Evolutionary conservation across 2,329 filamentous ascomycete species (phyloP).

Genomic region (Ophiosphaerella herpotricha): DNA sequence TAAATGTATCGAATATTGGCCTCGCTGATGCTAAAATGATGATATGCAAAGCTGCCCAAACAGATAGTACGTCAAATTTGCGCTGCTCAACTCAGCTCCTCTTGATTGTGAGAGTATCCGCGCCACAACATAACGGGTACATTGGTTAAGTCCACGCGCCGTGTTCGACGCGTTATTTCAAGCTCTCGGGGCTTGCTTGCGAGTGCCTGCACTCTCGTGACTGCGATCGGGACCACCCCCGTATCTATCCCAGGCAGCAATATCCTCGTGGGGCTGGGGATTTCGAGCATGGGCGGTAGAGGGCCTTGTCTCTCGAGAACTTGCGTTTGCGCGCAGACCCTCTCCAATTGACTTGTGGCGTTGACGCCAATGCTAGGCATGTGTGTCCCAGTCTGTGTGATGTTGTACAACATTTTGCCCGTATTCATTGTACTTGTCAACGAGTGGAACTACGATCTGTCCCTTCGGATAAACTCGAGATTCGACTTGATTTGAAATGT

Average conservation of each 20-base stretch:
- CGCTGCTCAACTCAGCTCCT: neutral
- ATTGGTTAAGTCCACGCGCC: conserved; percentile 40
- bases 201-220: conserved; percentile 46
- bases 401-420: conserved; percentile 10
- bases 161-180: conserved; percentile 33
- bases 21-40: neutral
- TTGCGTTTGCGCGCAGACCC: conserved; percentile 21
- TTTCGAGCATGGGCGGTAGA: conserved; percentile 7
- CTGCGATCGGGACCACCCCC: conserved; percentile 43
- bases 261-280: conserved; percentile 8
- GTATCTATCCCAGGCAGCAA: conserved; percentile 36
- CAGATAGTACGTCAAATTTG: conserved; percentile 1
- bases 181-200: conserved; percentile 37
- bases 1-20: neutral
- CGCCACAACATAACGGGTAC: conserved; percentile 38
- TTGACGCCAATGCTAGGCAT: conserved; percentile 33
- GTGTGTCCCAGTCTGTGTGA: conserved; percentile 30
- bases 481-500: conserved; percentile 9
- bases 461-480: conserved; percentile 20
- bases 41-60: conserved; percentile 15
- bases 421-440: conserved; percentile 17
- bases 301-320: conserved; percentile 8
- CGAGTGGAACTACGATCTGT: conserved; percentile 22
- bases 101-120: neutral
- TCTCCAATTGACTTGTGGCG: conserved; percentile 39